Evolutionary conservation across 108 stramenopile genomes (phyloP).

Genomic region (Schizochytrium sp.): DNA sequence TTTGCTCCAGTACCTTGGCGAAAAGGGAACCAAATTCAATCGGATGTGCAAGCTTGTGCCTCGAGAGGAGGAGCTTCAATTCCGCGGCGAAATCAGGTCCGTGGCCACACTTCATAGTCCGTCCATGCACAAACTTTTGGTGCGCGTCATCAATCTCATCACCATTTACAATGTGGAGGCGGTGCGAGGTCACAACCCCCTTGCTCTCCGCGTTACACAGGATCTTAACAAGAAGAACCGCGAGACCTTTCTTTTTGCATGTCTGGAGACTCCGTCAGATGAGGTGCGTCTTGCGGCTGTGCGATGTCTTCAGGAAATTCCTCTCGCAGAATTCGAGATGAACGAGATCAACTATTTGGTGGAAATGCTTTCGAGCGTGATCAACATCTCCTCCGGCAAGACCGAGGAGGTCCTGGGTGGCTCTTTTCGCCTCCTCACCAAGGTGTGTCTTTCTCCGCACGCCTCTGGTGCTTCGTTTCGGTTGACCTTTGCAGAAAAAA

Average conservation of each 20-base stretch:
- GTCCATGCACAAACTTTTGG: not conserved
- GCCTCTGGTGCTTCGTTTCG: not conserved
- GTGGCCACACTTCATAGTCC: not conserved
- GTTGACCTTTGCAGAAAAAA: not conserved
- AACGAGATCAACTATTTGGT: not conserved
- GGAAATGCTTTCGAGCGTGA: not conserved
- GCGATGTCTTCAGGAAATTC: not conserved
- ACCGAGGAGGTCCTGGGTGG: not conserved
- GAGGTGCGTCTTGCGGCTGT: not conserved
- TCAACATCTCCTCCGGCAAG: not conserved
- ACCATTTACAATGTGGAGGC: not conserved
- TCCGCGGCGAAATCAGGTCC: not conserved
- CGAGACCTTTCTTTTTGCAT: not conserved
- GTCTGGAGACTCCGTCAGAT: not conserved
- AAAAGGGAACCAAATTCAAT: not conserved
- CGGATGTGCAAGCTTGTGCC: conserved; percentile 2
- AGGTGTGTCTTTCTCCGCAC: not conserved
- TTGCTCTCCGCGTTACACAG: not conserved
- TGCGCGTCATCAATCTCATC: not conserved
- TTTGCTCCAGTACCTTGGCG: conserved; percentile 1
- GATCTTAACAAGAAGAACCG: not conserved
- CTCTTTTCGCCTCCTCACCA: not conserved
- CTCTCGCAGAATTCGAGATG: not conserved
- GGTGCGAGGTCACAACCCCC: not conserved
- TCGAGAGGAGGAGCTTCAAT: not conserved